Evolutionary conservation across 2,329 filamentous ascomycete genomes (phyloP), one percentile per base, ranked within the genome.

Genomic region (Fusarium buxicola): DNA sequence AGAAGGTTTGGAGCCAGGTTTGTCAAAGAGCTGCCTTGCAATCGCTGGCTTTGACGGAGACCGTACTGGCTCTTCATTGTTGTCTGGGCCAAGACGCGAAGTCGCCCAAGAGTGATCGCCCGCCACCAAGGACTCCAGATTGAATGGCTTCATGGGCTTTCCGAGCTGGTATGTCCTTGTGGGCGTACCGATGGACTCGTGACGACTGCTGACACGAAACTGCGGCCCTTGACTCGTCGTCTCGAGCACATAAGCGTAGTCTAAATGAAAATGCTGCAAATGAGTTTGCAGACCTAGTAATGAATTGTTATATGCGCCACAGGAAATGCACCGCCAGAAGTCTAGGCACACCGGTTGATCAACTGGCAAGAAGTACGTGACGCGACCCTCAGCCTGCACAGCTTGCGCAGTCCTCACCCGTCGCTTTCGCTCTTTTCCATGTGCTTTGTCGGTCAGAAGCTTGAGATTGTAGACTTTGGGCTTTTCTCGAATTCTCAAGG

Each of bases 401-500:
- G 54, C 43, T 45, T 72, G 61, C 52, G 69, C 53, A 58, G 58
- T 62, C 56, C 71, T 65, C 55, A 68, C 58, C 52, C 68, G 68
- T 68, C 77, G 78, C 60, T 81, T 82, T 59, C 78, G 79, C 38
- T 82, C 81, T 63, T 79, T 83, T 5, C 85, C 84, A 47, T 84
- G 80, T 7, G 84, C 84, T 65, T 84, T 82, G 65, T 85, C 84
- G 71, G 82, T 87, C 13, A 88, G 74, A 11, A 82, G 76, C 69
- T 86, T 88, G 32, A 88, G 72, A 62, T 89, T 89, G 69, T 89
- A 89, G 18, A 80, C 79, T 58, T 83, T 82, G 53, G 80, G 81
- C 36, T 76, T 76, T 15, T 74, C 78, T 48, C 84, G 79, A 13
- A 76, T 74, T 38, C 84, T 79, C 15, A 85, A 72, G 2, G 82